Conservation (phyloP, 176 grass and related monocot genomes). For the Oryza coarctata region DNA sequence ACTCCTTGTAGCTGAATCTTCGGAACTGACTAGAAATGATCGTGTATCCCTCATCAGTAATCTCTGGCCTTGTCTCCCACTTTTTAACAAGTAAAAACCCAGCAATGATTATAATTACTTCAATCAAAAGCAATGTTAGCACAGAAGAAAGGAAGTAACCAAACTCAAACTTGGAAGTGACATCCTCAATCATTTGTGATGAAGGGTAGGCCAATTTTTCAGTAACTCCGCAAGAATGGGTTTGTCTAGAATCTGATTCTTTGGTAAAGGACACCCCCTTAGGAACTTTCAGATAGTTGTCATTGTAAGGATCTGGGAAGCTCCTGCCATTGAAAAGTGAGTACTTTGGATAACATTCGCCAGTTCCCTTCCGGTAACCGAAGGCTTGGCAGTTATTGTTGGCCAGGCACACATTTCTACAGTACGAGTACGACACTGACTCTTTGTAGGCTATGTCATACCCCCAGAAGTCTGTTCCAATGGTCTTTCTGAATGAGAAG, state of each 20-base stretch:
- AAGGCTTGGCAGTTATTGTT: slow-evolving; percentile 47
- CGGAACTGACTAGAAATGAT: slow-evolving; percentile 40
- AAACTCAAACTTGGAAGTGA: slow-evolving; percentile 9
- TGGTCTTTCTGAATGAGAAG: not conserved
- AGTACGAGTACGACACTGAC: not conserved
- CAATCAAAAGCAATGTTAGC: slow-evolving; percentile 43
- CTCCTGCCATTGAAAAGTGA: slow-evolving; percentile 45
- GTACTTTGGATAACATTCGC: slow-evolving; percentile 37
- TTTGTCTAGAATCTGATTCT: not conserved
- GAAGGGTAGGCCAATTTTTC: slow-evolving; percentile 5
- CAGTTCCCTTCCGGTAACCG: slow-evolving; percentile 24
- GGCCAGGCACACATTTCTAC: slow-evolving; percentile 34
- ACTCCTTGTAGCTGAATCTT: slow-evolving; percentile 60
- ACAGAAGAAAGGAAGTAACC: slow-evolving; percentile 57
- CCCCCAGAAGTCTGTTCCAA: slow-evolving; percentile 47
- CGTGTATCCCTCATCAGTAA: slow-evolving; percentile 27
- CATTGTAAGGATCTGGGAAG: slow-evolving; percentile 11
- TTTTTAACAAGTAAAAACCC: slow-evolving; percentile 44
- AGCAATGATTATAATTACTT: slow-evolving; percentile 20
- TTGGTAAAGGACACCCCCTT: not conserved
- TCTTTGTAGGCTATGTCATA: slow-evolving; percentile 7
- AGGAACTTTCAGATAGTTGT: slow-evolving; percentile 52
- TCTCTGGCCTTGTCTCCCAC: slow-evolving; percentile 15
- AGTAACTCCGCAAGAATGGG: slow-evolving; percentile 5
- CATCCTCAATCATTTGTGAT: not conserved